Percentiles rank a stretch among this genome's conserved stretches.
Conservation (phyloP, 495 filamentous ascomycete species). For the Penicillium psychrofluorescens region DNA sequence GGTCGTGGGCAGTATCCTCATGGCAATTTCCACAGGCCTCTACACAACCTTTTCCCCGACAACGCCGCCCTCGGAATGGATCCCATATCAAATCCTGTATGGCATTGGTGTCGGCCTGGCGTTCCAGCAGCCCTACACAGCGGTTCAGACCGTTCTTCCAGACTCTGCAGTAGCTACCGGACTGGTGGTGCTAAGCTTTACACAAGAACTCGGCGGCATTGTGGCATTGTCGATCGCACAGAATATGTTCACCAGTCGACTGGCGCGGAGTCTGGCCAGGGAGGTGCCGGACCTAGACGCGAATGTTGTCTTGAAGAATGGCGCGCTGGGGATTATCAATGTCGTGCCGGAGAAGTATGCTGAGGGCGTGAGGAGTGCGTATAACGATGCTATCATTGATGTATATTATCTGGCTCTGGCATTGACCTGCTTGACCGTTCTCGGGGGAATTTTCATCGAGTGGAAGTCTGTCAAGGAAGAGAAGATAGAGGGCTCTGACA, state of each 20-base stretch:
- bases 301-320: neutral
- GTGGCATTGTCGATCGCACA: conserved; percentile 32
- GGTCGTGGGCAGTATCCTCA: conserved; percentile 32
- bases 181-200: conserved; percentile 50
- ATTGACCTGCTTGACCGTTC: conserved; percentile 7
- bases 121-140: conserved; percentile 53
- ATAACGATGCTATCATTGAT: conserved; percentile 19
- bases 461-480: conserved; percentile 10
- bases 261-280: conserved; percentile 11
- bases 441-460: conserved; percentile 9
- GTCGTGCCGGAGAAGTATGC: conserved; percentile 8
- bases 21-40: conserved; percentile 40
- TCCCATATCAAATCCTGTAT: conserved; percentile 45
- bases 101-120: conserved; percentile 59
- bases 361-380: conserved; percentile 13
- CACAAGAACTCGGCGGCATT: conserved; percentile 49
- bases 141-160: conserved; percentile 49
- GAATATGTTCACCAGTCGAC: conserved; percentile 41
- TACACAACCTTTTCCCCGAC: conserved; percentile 38
- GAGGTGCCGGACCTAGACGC: conserved; percentile 1
- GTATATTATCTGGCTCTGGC: conserved; percentile 17
- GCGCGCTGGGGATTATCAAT: conserved; percentile 12
- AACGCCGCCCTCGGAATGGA: conserved; percentile 36
- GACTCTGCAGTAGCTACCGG: conserved; percentile 45
- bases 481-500: neutral